Percentiles rank a stretch among this genome's conserved stretches.
Conservation (phyloP, 148 eudicot species). For the Chenopodium formosanum region DNA sequence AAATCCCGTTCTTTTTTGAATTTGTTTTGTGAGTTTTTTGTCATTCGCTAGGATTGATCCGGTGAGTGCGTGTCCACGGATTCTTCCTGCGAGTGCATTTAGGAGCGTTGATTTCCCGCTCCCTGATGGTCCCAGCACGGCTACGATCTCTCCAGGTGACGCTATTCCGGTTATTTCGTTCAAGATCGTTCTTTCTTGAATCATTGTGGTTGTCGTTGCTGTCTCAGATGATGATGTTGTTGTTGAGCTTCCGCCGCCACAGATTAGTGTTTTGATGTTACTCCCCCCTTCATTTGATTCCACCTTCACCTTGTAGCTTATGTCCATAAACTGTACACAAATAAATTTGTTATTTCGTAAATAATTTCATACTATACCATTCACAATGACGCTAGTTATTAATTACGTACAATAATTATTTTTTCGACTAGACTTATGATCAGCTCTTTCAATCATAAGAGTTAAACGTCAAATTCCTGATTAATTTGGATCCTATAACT, state of each 20-base stretch:
- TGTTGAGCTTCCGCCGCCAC: slow-evolving; percentile 12
- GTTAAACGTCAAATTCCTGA: too few relatives aligned
- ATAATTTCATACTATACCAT: too few relatives aligned
- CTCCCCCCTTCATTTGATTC: slow-evolving; percentile 22
- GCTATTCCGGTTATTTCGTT: slow-evolving; percentile 68
- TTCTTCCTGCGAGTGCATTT: slow-evolving; percentile 65
- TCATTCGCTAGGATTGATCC: slow-evolving; percentile 64
- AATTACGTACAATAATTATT: too few relatives aligned
- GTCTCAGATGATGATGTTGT: slow-evolving; percentile 8
- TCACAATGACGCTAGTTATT: too few relatives aligned
- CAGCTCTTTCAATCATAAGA: too few relatives aligned
- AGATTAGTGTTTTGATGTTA: slow-evolving; percentile 28
- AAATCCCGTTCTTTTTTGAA: slow-evolving; percentile 61
- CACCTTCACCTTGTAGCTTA: slow-evolving; percentile 56
- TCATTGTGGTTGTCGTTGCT: slow-evolving; percentile 31
- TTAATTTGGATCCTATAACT: too few relatives aligned
- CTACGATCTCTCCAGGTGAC: slow-evolving; percentile 75
- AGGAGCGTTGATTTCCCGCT: slow-evolving; percentile 91
- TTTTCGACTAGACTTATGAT: too few relatives aligned
- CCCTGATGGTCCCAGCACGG: slow-evolving; percentile 93
- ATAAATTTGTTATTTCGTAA: too few relatives aligned
- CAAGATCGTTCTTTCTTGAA: slow-evolving; percentile 50
- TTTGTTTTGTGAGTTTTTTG: slow-evolving; percentile 40
- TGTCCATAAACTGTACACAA: slow-evolving; percentile 63
- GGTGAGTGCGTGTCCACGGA: slow-evolving; percentile 44